phyloP scores from a whole-genome alignment of 23 red algal genomes.

The Gracilariopsis chorda region DNA sequence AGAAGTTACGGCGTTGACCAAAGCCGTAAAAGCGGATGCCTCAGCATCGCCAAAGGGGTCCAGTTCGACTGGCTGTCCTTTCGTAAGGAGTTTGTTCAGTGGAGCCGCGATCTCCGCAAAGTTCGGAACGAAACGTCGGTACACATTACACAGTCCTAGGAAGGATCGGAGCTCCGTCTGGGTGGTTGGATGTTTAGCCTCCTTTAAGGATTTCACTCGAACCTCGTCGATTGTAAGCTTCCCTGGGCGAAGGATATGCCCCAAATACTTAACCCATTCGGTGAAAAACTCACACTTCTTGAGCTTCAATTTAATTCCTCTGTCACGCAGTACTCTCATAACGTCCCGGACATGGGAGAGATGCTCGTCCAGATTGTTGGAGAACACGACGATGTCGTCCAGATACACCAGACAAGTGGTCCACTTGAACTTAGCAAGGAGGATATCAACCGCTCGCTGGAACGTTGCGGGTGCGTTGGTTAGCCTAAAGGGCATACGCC shows the following conservation, averaged over 20 bases:
- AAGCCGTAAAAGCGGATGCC: neutral
- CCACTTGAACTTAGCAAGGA: neutral
- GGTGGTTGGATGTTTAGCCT: neutral
- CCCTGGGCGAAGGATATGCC: conserved; percentile 13
- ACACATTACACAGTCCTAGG: neutral
- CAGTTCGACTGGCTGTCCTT: neutral
- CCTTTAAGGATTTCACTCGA: neutral
- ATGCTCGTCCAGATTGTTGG: neutral
- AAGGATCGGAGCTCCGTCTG: conserved; percentile 8
- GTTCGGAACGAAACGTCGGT: neutral
- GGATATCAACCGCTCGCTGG: neutral
- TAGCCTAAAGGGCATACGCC: conserved; percentile 10
- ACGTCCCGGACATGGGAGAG: neutral
- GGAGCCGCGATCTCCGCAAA: neutral
- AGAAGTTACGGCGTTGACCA: neutral
- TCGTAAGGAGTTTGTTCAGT: neutral
- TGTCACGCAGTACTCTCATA: neutral
- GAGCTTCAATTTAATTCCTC: neutral
- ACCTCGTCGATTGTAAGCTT: neutral
- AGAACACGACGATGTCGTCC: conserved; percentile 19
- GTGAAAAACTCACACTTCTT: conserved; percentile 40
- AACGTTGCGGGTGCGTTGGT: conserved; percentile 33
- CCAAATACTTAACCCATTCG: conserved; percentile 13
- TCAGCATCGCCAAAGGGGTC: neutral
- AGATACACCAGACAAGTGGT: conserved; percentile 1